phyloP scores from a whole-genome alignment of 345 rosid species.

The Bruguiera sexangula region DNA sequence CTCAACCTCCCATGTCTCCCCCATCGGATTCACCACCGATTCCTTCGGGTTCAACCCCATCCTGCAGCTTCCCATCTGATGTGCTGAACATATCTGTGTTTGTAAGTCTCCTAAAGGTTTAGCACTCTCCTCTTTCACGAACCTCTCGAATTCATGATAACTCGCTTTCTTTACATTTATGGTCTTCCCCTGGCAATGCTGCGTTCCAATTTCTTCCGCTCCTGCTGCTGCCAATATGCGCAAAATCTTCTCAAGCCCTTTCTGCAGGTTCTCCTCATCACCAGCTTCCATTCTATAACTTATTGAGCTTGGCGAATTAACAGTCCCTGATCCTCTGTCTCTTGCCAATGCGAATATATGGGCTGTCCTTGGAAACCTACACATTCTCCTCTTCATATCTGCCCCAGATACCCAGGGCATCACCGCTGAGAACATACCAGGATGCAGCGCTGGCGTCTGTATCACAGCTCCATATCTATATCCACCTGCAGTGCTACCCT shows the following conservation, averaged over 20 bases:
- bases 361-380: slow-evolving; percentile 62
- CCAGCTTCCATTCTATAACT: slow-evolving; percentile 40
- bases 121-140: slow-evolving; percentile 64
- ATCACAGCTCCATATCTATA: slow-evolving; percentile 61
- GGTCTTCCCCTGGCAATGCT: slow-evolving; percentile 46
- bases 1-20: slow-evolving; percentile 81
- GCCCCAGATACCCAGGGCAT: slow-evolving; percentile 76
- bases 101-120: slow-evolving; percentile 41
- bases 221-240: slow-evolving; percentile 71
- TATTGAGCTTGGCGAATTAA: slow-evolving; percentile 38
- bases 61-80: slow-evolving; percentile 91
- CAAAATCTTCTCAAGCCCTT: slow-evolving; percentile 55
- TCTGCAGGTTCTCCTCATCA: slow-evolving; percentile 55
- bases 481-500: too few relatives aligned
- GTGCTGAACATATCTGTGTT: slow-evolving; percentile 64
- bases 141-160: slow-evolving; percentile 41
- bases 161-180: slow-evolving; percentile 47
- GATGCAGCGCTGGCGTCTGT: slow-evolving; percentile 78
- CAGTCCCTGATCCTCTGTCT: slow-evolving; percentile 62
- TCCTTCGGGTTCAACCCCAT: slow-evolving; percentile 59
- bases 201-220: slow-evolving; percentile 82
- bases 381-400: slow-evolving; percentile 58
- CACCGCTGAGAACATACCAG: slow-evolving; percentile 68
- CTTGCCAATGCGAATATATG: slow-evolving; percentile 61
- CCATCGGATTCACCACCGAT: slow-evolving; percentile 65